A percentile compares a stretch with the other conserved stretches of the same genome.
phyloP scores from a whole-genome alignment of 176 grass and related monocot species.

The Oryza coarctata region DNA sequence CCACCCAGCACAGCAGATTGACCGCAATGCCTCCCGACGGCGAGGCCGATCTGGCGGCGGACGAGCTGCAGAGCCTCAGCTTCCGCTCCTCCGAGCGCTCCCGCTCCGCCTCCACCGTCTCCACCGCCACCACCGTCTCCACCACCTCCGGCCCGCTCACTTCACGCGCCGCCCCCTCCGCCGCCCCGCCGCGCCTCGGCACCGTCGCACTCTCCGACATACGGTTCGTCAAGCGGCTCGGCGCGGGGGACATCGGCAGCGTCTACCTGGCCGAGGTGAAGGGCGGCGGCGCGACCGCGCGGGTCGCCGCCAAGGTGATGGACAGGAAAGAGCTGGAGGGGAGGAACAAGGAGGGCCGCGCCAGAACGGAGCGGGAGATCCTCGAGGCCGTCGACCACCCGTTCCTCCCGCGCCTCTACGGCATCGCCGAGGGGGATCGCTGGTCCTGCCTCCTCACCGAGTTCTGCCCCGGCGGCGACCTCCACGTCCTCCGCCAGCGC shows the following conservation, averaged over 20 bases:
- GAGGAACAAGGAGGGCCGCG: conserved; percentile 79
- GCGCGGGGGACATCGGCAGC: conserved; percentile 91
- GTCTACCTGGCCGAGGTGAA: conserved; percentile 90
- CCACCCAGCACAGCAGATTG: not conserved
- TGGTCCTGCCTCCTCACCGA: conserved; percentile 98
- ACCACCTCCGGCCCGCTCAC: conserved; percentile 47
- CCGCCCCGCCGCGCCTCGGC: conserved; percentile 35
- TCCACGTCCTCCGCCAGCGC: conserved; percentile 93
- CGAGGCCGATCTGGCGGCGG: conserved; percentile 33
- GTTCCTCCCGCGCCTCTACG: conserved; percentile 80
- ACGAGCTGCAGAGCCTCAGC: conserved; percentile 95
- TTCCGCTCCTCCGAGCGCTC: conserved; percentile 93
- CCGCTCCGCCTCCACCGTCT: conserved; percentile 68
- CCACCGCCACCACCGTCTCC: conserved; percentile 53
- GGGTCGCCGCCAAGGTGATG: conserved; percentile 97
- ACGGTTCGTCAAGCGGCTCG: conserved; percentile 77
- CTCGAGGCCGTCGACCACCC: conserved; percentile 92
- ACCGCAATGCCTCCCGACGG: conserved; percentile 28
- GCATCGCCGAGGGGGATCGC: conserved; percentile 68
- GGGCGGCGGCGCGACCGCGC: not conserved
- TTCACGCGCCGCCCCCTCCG: not conserved
- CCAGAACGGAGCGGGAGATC: conserved; percentile 91
- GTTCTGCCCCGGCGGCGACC: conserved; percentile 98
- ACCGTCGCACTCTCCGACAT: conserved; percentile 66
- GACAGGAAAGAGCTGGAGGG: conserved; percentile 79